Evolutionary conservation across 305 asterid species (phyloP), one percentile per base, ranked within the genome.

Genomic region (Plantago lanceolata): DNA sequence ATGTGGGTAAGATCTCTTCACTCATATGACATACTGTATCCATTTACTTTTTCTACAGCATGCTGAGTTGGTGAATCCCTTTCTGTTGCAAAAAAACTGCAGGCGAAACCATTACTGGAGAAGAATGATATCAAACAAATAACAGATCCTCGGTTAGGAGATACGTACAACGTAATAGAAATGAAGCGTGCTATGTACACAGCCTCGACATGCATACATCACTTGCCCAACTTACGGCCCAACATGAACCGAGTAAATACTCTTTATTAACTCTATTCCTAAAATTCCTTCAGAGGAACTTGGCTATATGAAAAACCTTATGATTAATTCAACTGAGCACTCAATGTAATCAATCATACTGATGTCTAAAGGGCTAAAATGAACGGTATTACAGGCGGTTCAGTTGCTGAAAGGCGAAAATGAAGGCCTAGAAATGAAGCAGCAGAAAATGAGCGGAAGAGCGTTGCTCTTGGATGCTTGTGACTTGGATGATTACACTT

Each of bases 91-190:
- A 59, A 28, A 28, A 29, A 28, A 29, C 18, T 35, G 61, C 37
- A 94, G 99, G 99, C 99, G 65, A 94, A 90, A 66, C 96, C 97
- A 48, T 53, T 75, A 69, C 81, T 94, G 73, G 95, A 94, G 81
- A 70, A 86, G 73, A 90, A 80, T 70, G 73, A 77, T 15, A 50
- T 84, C 28, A 76, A 85, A 71, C 94, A 83, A 77, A 56, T 94
- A 59, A 90, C 76, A 44, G 99, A 94, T 77, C 97, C 96, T 48
- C 78, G 75, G 49, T 51, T 94, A 62, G 89, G 78, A 59, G 85
- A 81, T 43, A 64, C 73, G 2, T 90, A 78, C 74, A 76, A 90
- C 60, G 64, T 64, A 45, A 40, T 59, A 59, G 96, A 94, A 66
- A 83, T 94, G 87, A 81, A 86, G 50, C 89, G 96, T 0, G 93